A percentile compares a stretch with the other conserved stretches of the same genome.
Conservation (phyloP, 768 basidiomycete species). For the Hirschioporus abietinus region DNA sequence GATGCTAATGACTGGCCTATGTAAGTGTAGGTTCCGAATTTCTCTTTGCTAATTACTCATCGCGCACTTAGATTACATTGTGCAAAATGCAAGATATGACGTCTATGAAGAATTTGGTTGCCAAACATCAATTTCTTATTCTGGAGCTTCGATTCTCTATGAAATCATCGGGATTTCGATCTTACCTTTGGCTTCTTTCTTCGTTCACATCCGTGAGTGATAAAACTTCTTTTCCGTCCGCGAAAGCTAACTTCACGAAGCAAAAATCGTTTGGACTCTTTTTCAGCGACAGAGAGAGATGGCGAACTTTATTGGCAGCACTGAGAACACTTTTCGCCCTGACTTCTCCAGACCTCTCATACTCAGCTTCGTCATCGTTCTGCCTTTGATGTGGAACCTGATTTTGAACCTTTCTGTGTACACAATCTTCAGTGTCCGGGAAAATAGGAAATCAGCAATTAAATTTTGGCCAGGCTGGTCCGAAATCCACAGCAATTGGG, state of each 20-base stretch:
- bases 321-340: background rate
- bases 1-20: background rate
- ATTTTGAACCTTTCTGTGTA: background rate
- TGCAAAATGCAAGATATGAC: constrained; percentile 41
- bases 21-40: background rate
- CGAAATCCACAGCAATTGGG: background rate
- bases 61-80: constrained; percentile 26
- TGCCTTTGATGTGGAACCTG: background rate
- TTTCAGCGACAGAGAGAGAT: background rate
- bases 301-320: background rate
- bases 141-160: background rate
- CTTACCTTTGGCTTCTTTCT: background rate
- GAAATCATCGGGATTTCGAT: background rate
- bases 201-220: constrained; percentile 8
- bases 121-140: background rate
- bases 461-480: background rate
- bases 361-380: background rate
- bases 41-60: background rate
- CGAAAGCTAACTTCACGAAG: constrained; percentile 13
- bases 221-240: constrained; percentile 5
- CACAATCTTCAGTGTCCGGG: background rate
- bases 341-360: background rate
- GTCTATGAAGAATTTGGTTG: constrained; percentile 38
- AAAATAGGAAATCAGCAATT: background rate
- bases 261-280: background rate